Base-by-base conservation (phyloP, 176 grass and related monocot genomes). In the Puya raimondii region DNA sequence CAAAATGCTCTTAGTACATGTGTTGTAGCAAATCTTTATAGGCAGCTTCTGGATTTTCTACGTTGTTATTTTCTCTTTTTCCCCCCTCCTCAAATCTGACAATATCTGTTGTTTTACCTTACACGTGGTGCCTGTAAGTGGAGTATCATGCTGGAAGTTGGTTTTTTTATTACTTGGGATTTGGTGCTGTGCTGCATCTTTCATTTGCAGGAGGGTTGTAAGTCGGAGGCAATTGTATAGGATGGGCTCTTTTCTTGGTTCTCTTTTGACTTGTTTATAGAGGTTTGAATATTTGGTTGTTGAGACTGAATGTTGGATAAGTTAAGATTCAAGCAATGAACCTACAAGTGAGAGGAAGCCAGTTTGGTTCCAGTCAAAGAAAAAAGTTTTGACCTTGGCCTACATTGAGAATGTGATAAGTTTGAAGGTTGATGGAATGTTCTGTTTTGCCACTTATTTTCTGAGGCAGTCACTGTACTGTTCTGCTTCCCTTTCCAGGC, bases 281-380 rank as follows among this genome's bases (percentile, higher is more conserved):
- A 70, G 68, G 3, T 70, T 52, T 50, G 68, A 70, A 70, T 23
- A 67, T 67, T 47, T 67, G 65, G 14, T 67, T 47, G 29, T 48
- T 1, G 9, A 10, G 65, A 47, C 65, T 47, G 29, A 33, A 47
- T 5, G 18, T 48, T 67, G 13, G 12, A 67, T n/a, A 48, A 67
- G 14, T 67, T 49, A 17, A 33, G 65, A 17, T 48, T 67, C 27
- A n/a, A 33, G 48, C 65, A 67, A 47, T 67, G 65, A 49, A 47
- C 65, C 65, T 67, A 47, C 48, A 47, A 47, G 33, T n/a, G 42
- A 10, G 33, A 48, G n/a, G 33, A 48, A 17, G 65, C 29, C 65
- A 47, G 65, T 5, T 48, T 47, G n/a, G 13, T 67, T 67, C 33
- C 33, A 42, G 33, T 42, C 33, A 42, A 42, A 42, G 33, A 42